phyloP scores from a whole-genome alignment of 2,329 filamentous ascomycete species.

The Sarocladium oryzae region DNA sequence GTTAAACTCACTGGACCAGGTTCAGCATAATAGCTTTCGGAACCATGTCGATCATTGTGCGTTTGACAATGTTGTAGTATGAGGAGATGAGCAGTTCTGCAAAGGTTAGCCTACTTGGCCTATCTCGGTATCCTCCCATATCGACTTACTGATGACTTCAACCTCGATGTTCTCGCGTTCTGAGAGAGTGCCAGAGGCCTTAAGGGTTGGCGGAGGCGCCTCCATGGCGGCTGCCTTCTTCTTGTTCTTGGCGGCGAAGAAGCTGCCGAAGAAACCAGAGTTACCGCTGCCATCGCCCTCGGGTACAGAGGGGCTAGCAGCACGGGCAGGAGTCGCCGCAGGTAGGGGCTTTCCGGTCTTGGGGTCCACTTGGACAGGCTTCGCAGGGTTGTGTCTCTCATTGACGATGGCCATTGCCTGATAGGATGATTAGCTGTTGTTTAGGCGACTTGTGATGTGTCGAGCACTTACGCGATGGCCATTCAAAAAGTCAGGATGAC shows the following conservation, averaged over 20 bases:
- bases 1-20: constrained; percentile 73
- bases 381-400: constrained; percentile 73
- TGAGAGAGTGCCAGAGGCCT: constrained; percentile 86
- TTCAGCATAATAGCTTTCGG: constrained; percentile 98
- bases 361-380: constrained; percentile 92
- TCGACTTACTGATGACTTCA: constrained; percentile 85
- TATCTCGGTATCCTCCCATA: no score
- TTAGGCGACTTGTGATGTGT: constrained; percentile 15
- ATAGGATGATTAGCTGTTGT: constrained; percentile 10
- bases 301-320: constrained; percentile 65
- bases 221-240: constrained; percentile 99
- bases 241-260: constrained; percentile 99
- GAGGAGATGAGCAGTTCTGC: constrained; percentile 88
- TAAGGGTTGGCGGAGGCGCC: constrained; percentile 82
- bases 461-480: constrained; percentile 69
- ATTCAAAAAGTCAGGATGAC: constrained; percentile 95
- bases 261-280: constrained; percentile 91
- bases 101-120: constrained; percentile 13
- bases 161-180: constrained; percentile 95
- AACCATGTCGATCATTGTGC: constrained; percentile 99
- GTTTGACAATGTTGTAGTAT: constrained; percentile 96
- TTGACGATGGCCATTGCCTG: constrained; percentile 96
- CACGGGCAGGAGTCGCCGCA: constrained; percentile 59
- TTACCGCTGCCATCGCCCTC: constrained; percentile 44
- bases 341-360: constrained; percentile 96